Evolutionary conservation across 2,329 filamentous ascomycete species (phyloP).

Genomic region (Cladosporium phlei): DNA sequence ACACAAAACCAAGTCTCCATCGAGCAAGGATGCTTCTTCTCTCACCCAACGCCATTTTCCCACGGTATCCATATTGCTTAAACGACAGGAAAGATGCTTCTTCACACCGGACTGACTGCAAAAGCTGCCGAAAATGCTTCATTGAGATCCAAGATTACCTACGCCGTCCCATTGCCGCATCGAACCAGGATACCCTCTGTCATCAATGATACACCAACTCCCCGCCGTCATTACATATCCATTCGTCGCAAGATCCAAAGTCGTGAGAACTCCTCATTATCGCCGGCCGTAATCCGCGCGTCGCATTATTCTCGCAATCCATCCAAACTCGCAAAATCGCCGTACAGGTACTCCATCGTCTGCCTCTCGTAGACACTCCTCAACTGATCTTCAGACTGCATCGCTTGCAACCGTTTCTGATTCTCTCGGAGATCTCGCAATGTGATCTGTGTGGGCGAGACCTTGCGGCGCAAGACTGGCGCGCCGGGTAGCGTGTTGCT

Average conservation of each 20-base stretch:
- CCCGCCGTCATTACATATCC: background rate
- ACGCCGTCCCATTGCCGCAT: too few relatives aligned
- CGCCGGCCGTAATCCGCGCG: background rate
- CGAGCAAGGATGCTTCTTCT: background rate
- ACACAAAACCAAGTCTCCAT: background rate
- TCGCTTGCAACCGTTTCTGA: conserved; percentile 7
- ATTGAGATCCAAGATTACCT: too few relatives aligned
- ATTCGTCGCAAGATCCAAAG: background rate
- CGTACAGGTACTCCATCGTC: conserved; percentile 13
- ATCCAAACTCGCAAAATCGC: conserved; percentile 8
- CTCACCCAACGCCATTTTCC: background rate
- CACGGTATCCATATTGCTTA: too few relatives aligned
- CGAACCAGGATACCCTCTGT: too few relatives aligned
- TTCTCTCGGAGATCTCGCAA: conserved; percentile 10
- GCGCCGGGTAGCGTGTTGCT: background rate
- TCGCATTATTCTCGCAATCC: background rate
- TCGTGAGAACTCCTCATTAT: background rate
- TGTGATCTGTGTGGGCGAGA: conserved; percentile 9
- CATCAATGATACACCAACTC: background rate
- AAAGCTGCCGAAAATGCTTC: too few relatives aligned
- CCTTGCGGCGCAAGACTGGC: conserved; percentile 12
- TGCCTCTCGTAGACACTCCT: conserved; percentile 9
- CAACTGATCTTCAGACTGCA: conserved; percentile 9
- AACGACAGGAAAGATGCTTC: background rate
- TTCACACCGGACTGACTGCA: too few relatives aligned